Percentiles rank a stretch among this genome's conserved stretches.
These are phyloP conservation scores for Phlyctochytrium planicorne DNA, from an alignment of 192 early-diverging fungal species.

Conservation along the genomic window DNA sequence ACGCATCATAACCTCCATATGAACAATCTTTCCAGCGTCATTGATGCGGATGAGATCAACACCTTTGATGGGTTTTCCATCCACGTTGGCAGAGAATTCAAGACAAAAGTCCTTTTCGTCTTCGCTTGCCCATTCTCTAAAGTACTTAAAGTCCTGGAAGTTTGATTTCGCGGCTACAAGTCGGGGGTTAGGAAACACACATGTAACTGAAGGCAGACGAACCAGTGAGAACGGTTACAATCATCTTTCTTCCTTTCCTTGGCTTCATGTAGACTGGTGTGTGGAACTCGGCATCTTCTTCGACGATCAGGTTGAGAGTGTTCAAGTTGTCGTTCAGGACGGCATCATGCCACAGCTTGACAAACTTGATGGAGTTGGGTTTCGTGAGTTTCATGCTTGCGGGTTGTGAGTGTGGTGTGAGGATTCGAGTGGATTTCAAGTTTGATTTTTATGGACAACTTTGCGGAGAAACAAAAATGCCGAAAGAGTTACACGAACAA, in stretches of 20 bases:
- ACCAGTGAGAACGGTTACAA: conserved; percentile 15
- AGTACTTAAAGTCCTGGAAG: conserved; percentile 33
- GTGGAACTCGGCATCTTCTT: conserved; percentile 24
- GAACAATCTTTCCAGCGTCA: conserved; percentile 15
- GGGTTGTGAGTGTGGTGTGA: no score
- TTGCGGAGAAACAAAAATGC: no score
- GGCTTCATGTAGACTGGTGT: conserved; percentile 34
- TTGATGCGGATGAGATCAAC: conserved; percentile 24
- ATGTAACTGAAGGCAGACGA: no score
- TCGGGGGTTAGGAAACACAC: no score
- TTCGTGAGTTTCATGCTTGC: no score
- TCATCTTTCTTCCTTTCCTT: conserved; percentile 17
- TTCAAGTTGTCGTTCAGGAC: conserved; percentile 18
- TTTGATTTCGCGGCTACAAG: conserved; percentile 16
- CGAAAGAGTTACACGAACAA: no score
- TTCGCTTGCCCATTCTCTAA: conserved; percentile 13
- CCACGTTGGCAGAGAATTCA: conserved; percentile 29
- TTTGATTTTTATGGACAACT: no score
- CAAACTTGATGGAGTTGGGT: conserved; percentile 1
- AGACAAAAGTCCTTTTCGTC: conserved; percentile 23
- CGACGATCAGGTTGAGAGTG: conserved; percentile 11
- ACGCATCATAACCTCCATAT: conserved; percentile 33
- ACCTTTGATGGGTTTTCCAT: conserved; percentile 17
- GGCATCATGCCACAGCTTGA: conserved; percentile 24
- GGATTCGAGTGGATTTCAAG: no score